Evolutionary conservation across 2,329 filamentous ascomycete species (phyloP).

Genomic region (Pyricularia grisea): DNA sequence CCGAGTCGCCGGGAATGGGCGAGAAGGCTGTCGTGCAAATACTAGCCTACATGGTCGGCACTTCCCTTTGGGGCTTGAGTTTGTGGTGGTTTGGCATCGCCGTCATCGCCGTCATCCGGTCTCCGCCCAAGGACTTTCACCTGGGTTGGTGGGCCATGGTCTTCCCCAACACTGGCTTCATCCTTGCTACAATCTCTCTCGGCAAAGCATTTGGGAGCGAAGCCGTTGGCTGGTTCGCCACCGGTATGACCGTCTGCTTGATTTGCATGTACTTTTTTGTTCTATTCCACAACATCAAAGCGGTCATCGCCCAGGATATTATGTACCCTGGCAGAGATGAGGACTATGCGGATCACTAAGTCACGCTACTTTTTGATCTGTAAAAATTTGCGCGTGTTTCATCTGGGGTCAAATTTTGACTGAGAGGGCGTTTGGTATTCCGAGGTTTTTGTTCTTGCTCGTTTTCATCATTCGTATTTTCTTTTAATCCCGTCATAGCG

Average conservation of each 20-base stretch:
- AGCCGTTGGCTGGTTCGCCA: constrained; percentile 42
- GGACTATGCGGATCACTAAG: constrained; percentile 22
- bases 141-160: constrained; percentile 55
- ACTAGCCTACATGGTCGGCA: neutral
- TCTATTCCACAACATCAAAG: constrained; percentile 35
- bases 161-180: constrained; percentile 57
- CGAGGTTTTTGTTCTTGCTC: neutral
- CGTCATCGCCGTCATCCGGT: constrained; percentile 30
- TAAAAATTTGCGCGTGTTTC: neutral
- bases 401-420: neutral
- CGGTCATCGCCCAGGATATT: constrained; percentile 40
- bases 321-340: constrained; percentile 53
- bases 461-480: neutral
- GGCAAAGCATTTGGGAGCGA: constrained; percentile 41
- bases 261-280: constrained; percentile 46
- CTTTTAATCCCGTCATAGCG: neutral
- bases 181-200: constrained; percentile 47
- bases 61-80: constrained; percentile 51
- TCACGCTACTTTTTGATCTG: neutral
- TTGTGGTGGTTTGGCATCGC: constrained; percentile 41
- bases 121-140: constrained; percentile 26
- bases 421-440: neutral
- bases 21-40: constrained; percentile 14
- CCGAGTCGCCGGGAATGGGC: constrained; percentile 2
- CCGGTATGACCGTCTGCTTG: constrained; percentile 44